Conservation (phyloP, 371 early-diverging fungal species). For the Catenaria anguillulae region DNA sequence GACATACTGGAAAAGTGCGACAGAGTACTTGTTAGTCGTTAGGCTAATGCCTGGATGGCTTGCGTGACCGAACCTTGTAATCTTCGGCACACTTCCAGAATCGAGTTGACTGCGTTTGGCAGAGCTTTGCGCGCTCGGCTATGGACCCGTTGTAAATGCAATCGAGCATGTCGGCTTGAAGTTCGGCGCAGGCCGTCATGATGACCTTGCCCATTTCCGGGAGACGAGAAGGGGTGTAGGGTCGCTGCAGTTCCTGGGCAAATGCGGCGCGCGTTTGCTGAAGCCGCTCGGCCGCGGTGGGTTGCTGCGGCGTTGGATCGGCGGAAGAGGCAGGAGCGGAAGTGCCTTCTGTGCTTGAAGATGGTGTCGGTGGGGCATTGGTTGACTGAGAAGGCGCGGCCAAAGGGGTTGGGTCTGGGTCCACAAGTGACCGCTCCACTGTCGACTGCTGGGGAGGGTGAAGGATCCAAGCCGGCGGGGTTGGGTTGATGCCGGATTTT, state of each 20-base stretch:
- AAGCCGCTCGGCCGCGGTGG: too few relatives aligned
- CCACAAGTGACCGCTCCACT: too few relatives aligned
- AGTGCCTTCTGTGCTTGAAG: too few relatives aligned
- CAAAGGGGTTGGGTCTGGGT: too few relatives aligned
- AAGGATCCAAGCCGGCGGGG: too few relatives aligned
- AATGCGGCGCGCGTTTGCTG: background rate
- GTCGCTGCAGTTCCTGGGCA: background rate
- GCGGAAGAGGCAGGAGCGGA: background rate
- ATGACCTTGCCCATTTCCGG: background rate
- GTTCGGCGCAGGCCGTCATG: background rate
- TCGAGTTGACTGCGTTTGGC: background rate
- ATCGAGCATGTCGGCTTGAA: background rate
- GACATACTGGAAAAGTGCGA: background rate
- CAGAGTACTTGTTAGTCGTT: too few relatives aligned
- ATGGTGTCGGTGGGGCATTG: background rate
- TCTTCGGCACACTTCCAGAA: slow-evolving; percentile 1
- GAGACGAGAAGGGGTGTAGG: background rate
- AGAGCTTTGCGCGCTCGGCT: background rate
- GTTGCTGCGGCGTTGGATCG: background rate
- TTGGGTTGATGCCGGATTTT: too few relatives aligned
- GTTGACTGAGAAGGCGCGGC: too few relatives aligned
- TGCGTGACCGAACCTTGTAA: too few relatives aligned
- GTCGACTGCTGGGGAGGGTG: too few relatives aligned
- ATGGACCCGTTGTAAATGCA: background rate
- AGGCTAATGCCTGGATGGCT: too few relatives aligned